Evolutionary conservation across 768 basidiomycete species (phyloP), one percentile per base, ranked within the genome.

Genomic region (Pholiota molesta): DNA sequence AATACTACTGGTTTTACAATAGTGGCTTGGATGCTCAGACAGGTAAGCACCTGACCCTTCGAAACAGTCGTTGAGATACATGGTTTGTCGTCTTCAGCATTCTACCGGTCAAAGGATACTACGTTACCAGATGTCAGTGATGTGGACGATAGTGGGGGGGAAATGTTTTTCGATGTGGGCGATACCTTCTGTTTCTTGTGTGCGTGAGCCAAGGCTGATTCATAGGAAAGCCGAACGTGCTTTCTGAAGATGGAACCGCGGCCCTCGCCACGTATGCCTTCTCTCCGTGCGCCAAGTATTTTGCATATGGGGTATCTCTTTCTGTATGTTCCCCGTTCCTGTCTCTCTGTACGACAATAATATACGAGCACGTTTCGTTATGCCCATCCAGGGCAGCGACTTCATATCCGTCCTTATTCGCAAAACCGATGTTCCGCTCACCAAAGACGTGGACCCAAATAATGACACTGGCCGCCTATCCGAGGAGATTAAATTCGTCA

Each of bases 1-100:
- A 82, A 53, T 94, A 90, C 88, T 95, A 94, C 68, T 92, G 91
- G 90, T 84, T 82, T 68, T 83, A 88, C 69, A 93, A 94, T 74
- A 86, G 83, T 56, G 92, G 92, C 31, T 81, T 94, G 28, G 87
- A 92, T 64, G 79, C 88, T 1, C 91, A 92, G 69, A 78, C 83
- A 58, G 74, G 80, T 81, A 62, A 69, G 56, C 76, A 58, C n/a
- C 1, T 21, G n/a, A 16, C 49, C 55, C 21, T 33, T 52, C 35
- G 37, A 53, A 21, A 28, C 19, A 21, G 29, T 17, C n/a, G 49
- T n/a, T 8, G 7, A 28, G 8, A 28, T 10, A 51, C 54, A 59
- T 61, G 53, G 42, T 53, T 40, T 39, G 35, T 55, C 17, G 5
- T 61, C 23, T 37, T 11, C 63, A 90, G 89, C 89, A 29, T 72